phyloP scores from a whole-genome alignment of 1,284 basidiomycete genomes.

The Marasmius fiardii region DNA sequence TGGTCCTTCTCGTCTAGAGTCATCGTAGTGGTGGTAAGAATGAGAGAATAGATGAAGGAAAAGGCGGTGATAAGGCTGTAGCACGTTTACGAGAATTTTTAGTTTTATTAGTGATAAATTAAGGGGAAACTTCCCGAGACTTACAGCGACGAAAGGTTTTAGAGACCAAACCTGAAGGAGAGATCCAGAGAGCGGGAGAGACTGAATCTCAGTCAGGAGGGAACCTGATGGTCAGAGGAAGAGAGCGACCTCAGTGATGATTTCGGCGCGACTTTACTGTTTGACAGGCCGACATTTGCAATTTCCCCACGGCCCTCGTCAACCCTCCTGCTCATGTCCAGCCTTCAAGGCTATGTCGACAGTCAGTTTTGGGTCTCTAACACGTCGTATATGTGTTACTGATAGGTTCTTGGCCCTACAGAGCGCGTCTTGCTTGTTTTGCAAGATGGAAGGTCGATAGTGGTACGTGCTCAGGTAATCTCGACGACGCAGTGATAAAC shows the following conservation, averaged over 20 bases:
- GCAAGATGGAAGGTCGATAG: conserved; percentile 88
- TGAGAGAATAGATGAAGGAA: background rate
- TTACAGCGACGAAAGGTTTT: background rate
- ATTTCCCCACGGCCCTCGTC: background rate
- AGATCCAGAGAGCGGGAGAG: background rate
- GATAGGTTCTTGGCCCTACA: conserved; percentile 22
- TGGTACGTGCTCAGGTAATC: conserved; percentile 44
- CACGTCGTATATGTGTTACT: conserved; percentile 4
- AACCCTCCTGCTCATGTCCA: conserved; percentile 51
- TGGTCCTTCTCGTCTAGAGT: background rate
- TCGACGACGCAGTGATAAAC: background rate
- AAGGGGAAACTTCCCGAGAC: background rate
- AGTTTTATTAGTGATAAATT: too few species aligned
- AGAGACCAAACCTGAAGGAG: background rate
- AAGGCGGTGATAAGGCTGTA: background rate
- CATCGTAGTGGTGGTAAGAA: background rate
- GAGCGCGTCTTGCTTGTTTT: conserved; percentile 84
- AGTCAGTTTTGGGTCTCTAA: conserved; percentile 41
- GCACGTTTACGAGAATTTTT: too few species aligned
- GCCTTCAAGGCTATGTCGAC: conserved; percentile 84
- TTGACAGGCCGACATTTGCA: background rate
- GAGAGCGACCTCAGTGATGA: background rate
- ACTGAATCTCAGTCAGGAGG: background rate
- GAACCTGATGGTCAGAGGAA: background rate
- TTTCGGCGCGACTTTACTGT: background rate